Conservation (phyloP, 768 basidiomycete species). For the Macrocybe gigantea region DNA sequence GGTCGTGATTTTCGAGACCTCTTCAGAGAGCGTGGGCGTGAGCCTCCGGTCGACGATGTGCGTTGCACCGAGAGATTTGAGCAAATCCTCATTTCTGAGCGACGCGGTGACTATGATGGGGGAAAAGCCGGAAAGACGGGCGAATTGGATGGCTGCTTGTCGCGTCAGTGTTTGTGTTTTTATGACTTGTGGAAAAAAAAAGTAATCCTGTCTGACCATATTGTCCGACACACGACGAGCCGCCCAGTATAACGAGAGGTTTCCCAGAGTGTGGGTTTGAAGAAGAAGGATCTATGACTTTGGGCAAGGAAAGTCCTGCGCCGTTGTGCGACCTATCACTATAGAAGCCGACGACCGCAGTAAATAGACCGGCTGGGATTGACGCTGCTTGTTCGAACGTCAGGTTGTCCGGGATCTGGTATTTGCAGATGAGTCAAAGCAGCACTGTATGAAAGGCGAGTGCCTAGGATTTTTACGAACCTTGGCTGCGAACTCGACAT, state of each 20-base stretch:
- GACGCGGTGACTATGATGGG: slow-evolving; percentile 33
- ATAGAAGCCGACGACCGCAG: slow-evolving; percentile 33
- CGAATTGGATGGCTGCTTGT: slow-evolving; percentile 29
- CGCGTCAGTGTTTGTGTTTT: slow-evolving; percentile 7
- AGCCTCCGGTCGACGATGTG: slow-evolving; percentile 21
- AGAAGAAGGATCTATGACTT: slow-evolving; percentile 1
- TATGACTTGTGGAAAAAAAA: slow-evolving; percentile 8
- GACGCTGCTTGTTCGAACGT: slow-evolving; percentile 38
- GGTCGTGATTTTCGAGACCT: slow-evolving; percentile 5
- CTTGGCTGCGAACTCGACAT: slow-evolving; percentile 28
- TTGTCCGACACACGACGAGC: slow-evolving; percentile 14
- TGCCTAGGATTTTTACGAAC: slow-evolving; percentile 6
- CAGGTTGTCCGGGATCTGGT: slow-evolving; percentile 32
- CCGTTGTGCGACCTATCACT: slow-evolving; percentile 6
- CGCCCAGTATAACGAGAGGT: slow-evolving; percentile 15
- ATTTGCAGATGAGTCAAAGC: too few relatives aligned
- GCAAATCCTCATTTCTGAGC: slow-evolving; percentile 13
- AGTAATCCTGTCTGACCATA: slow-evolving; percentile 10
- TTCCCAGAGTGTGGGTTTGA: slow-evolving; percentile 7
- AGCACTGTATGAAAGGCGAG: not conserved
- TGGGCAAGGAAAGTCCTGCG: slow-evolving; percentile 7
- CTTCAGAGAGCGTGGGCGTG: not conserved
- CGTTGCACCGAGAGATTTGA: slow-evolving; percentile 32
- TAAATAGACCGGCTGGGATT: slow-evolving; percentile 34
- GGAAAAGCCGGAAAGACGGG: slow-evolving; percentile 29